Conservation (phyloP, 2,329 filamentous ascomycete genomes). For the Claviceps sp. region DNA sequence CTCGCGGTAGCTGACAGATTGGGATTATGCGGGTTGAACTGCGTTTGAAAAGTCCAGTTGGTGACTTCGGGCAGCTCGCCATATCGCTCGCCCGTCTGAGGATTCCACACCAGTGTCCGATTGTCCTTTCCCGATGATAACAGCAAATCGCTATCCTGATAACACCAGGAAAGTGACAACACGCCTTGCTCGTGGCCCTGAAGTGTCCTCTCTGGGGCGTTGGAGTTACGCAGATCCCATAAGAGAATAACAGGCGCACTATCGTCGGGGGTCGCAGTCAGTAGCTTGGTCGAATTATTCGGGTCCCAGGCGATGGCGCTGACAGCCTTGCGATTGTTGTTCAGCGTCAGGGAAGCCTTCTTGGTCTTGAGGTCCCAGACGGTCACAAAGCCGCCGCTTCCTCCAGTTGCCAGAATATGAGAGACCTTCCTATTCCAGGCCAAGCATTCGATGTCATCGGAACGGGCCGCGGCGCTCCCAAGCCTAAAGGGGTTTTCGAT, state of each 20-base stretch:
- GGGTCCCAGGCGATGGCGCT: conserved; percentile 97
- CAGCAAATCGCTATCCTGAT: conserved; percentile 75
- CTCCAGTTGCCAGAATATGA: conserved; percentile 90
- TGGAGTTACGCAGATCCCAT: conserved; percentile 94
- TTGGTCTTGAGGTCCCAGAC: conserved; percentile 98
- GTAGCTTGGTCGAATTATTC: conserved; percentile 82
- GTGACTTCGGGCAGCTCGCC: conserved; percentile 95
- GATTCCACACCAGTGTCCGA: conserved; percentile 90
- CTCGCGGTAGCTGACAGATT: conserved; percentile 87
- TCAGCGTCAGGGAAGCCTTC: conserved; percentile 91
- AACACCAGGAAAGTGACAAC: conserved; percentile 88
- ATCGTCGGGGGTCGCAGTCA: conserved; percentile 85
- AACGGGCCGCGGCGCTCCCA: conserved; percentile 74
- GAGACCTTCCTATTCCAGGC: conserved; percentile 98
- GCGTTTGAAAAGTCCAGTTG: conserved; percentile 97
- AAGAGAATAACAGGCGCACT: conserved; percentile 76
- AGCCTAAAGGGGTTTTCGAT: conserved; percentile 76
- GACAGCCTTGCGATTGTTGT: conserved; percentile 87
- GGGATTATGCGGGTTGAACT: conserved; percentile 88
- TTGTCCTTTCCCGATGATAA: conserved; percentile 96
- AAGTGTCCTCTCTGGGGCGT: conserved; percentile 78
- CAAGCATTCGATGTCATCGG: conserved; percentile 89
- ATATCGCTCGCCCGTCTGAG: conserved; percentile 72
- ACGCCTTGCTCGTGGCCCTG: conserved; percentile 91
- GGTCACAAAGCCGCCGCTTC: conserved; percentile 85